These are phyloP conservation scores for Closterium sp. DNA, from an alignment of 139 green algal species.

Conservation along the genomic window DNA sequence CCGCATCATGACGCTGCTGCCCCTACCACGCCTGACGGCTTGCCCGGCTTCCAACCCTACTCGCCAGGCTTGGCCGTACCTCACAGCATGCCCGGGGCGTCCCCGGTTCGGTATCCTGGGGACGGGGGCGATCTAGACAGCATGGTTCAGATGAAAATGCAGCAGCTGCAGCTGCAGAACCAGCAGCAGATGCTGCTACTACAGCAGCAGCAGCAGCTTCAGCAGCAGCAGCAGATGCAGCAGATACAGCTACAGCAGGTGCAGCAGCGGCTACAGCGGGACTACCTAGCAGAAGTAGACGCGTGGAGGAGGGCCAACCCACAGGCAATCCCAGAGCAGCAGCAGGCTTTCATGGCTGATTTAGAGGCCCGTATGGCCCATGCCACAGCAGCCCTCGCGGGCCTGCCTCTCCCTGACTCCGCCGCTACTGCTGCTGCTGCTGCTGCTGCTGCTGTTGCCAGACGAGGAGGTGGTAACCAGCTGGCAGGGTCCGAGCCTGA, in stretches of 20 bases:
- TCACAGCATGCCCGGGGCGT: neutral
- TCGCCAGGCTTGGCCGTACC: neutral
- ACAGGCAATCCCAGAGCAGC: neutral
- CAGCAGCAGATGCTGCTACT: neutral
- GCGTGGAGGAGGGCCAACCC: conserved; percentile 8
- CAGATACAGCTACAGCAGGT: neutral
- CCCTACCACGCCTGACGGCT: neutral
- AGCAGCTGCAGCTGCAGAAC: neutral
- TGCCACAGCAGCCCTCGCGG: conserved; percentile 8
- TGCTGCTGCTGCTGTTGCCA: no score
- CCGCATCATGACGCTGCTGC: neutral
- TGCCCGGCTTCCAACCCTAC: neutral
- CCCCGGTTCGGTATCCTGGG: neutral
- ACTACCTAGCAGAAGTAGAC: conserved; percentile 19
- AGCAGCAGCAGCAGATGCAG: neutral
- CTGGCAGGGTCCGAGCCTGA: no score
- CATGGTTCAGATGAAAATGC: neutral
- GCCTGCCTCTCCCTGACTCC: neutral
- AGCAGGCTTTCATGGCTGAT: conserved; percentile 17
- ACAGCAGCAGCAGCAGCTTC: neutral
- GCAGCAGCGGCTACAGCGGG: neutral
- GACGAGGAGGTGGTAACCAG: no score
- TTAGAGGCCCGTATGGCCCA: neutral
- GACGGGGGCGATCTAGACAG: neutral
- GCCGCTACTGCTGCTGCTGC: no score